Evolutionary conservation across 2,329 filamentous ascomycete genomes (phyloP).

Genomic region (Paecilomyces variotii): DNA sequence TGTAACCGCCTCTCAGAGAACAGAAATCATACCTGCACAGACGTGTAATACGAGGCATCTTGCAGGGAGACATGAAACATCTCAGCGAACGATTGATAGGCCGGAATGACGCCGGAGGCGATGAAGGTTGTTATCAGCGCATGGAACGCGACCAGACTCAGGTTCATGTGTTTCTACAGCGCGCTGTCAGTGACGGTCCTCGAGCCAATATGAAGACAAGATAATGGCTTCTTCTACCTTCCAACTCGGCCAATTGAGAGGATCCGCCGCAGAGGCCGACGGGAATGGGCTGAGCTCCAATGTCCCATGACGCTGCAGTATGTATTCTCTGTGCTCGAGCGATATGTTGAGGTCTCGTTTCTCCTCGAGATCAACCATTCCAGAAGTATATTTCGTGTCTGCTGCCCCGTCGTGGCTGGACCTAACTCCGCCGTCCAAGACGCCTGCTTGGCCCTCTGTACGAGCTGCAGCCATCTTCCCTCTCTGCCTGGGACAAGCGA

Average conservation of each 20-base stretch:
- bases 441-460: not conserved
- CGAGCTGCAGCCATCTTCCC: not conserved
- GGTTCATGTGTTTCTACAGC: constrained; percentile 39
- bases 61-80: constrained; percentile 44
- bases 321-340: constrained; percentile 36
- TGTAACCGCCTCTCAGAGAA: not conserved
- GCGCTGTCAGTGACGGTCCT: not conserved
- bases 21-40: constrained; percentile 10
- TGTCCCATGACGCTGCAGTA: constrained; percentile 48
- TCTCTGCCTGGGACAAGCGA: not conserved
- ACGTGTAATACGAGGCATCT: constrained; percentile 45
- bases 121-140: constrained; percentile 49
- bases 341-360: constrained; percentile 9
- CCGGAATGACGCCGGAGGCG: constrained; percentile 46
- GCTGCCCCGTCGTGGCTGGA: not conserved
- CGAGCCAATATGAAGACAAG: not conserved
- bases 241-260: constrained; percentile 26
- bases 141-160: constrained; percentile 48
- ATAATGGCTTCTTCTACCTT: constrained; percentile 16
- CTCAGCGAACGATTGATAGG: constrained; percentile 44
- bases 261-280: constrained; percentile 43
- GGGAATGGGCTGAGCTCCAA: constrained; percentile 49
- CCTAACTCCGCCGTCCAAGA: not conserved
- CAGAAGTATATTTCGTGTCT: not conserved
- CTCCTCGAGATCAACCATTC: constrained; percentile 5